A percentile compares a stretch with the other conserved stretches of the same genome.
phyloP scores from a whole-genome alignment of 805 yeast species.

The Maudiozyma turicensis region DNA sequence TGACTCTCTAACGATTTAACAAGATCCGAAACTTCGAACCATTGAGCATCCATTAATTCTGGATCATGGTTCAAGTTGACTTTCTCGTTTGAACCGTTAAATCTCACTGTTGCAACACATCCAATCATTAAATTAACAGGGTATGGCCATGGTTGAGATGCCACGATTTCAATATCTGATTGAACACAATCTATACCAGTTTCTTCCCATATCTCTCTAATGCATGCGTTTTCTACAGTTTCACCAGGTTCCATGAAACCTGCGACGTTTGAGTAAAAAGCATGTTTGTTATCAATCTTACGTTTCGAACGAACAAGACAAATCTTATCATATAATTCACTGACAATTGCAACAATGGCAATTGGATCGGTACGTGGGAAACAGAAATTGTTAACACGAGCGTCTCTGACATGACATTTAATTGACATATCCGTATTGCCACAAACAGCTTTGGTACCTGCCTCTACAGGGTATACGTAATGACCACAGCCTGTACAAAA shows the following conservation, averaged over 20 bases:
- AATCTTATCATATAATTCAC: constrained; percentile 47
- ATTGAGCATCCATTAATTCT: constrained; percentile 75
- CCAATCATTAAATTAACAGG: constrained; percentile 93
- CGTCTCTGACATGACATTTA: constrained; percentile 31
- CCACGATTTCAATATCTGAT: constrained; percentile 46
- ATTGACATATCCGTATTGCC: constrained; percentile 17
- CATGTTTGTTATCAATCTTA: constrained; percentile 32
- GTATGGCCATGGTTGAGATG: constrained; percentile 96
- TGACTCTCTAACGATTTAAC: constrained; percentile 29
- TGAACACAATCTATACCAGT: constrained; percentile 63
- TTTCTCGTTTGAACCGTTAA: constrained; percentile 52
- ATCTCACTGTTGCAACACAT: constrained; percentile 70
- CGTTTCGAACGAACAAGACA: constrained; percentile 65
- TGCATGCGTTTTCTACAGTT: constrained; percentile 77
- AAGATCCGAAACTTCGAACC: constrained; percentile 60
- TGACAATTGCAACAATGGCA: constrained; percentile 69
- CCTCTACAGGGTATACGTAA: constrained; percentile 49
- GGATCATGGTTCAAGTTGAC: constrained; percentile 74
- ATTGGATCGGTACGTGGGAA: constrained; percentile 93
- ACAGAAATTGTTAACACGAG: constrained; percentile 59
- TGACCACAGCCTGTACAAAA: constrained; percentile 86
- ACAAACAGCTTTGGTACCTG: constrained; percentile 56
- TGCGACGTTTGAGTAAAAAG: constrained; percentile 76
- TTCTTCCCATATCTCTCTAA: constrained; percentile 92
- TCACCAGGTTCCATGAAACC: constrained; percentile 97